phyloP scores from a whole-genome alignment of 2,329 filamentous ascomycete species.

The Fusarium falciforme region DNA sequence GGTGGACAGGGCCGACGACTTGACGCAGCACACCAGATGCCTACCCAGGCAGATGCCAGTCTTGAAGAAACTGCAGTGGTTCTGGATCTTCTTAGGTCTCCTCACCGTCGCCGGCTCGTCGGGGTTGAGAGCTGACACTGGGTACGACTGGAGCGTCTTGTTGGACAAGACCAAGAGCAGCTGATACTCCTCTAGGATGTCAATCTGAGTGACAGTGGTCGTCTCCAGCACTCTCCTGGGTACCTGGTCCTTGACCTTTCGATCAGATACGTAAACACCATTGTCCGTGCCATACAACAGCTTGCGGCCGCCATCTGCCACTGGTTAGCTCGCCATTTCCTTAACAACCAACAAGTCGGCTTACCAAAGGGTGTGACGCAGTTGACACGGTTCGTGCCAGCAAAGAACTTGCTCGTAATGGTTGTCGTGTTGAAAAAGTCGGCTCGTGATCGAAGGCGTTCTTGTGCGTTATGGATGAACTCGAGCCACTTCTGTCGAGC shows the following conservation, averaged over 20 bases:
- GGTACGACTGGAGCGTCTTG: conserved; percentile 91
- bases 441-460: conserved; percentile 85
- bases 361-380: conserved; percentile 91
- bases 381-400: conserved; percentile 83
- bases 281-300: conserved; percentile 94
- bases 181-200: conserved; percentile 95
- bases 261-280: conserved; percentile 91
- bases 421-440: conserved; percentile 86
- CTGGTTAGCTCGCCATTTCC: conserved; percentile 26
- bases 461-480: conserved; percentile 90
- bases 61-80: conserved; percentile 98
- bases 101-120: conserved; percentile 85
- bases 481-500: conserved; percentile 97
- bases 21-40: conserved; percentile 96
- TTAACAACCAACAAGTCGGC: conserved; percentile 45
- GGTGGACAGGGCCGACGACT: conserved; percentile 90
- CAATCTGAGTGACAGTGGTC: conserved; percentile 90
- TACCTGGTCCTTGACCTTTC: conserved; percentile 84
- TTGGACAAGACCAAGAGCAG: conserved; percentile 91
- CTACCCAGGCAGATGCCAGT: conserved; percentile 93
- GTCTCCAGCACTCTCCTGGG: conserved; percentile 89
- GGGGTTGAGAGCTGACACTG: conserved; percentile 85
- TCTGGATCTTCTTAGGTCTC: conserved; percentile 94
- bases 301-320: conserved; percentile 89
- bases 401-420: conserved; percentile 70